Evolutionary conservation across 208 protist species (phyloP).

Genomic region (Leishmania guyanensis): DNA sequence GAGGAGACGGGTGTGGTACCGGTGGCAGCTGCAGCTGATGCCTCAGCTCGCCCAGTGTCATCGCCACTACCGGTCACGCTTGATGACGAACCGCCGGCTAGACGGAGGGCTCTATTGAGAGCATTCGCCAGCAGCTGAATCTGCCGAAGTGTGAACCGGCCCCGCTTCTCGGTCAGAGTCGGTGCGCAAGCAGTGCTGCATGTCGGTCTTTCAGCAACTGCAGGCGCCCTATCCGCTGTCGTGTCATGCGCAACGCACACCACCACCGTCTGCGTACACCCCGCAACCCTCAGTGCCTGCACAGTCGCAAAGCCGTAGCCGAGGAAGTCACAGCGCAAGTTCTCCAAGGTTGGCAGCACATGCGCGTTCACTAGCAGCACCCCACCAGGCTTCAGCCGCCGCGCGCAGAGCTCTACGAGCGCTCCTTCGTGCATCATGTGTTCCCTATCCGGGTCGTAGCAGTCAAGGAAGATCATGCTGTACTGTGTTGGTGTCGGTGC

Average conservation of each 20-base stretch:
- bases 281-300: conserved; percentile 65
- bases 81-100: background rate
- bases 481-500: conserved; percentile 31
- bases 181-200: background rate
- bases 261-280: conserved; percentile 65
- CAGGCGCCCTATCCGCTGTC: background rate
- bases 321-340: conserved; percentile 43
- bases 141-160: conserved; percentile 22
- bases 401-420: conserved; percentile 56
- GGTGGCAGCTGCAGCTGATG: background rate
- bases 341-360: conserved; percentile 42
- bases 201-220: background rate
- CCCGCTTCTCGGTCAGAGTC: conserved; percentile 19
- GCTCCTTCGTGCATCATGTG: conserved; percentile 70
- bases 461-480: conserved; percentile 81
- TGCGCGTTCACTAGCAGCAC: conserved; percentile 81
- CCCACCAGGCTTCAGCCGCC: conserved; percentile 54
- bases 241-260: conserved; percentile 37
- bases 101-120: background rate
- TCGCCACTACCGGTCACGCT: background rate
- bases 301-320: conserved; percentile 57
- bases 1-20: background rate
- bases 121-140: conserved; percentile 13
- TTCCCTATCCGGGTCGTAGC: conserved; percentile 77
- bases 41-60: background rate